phyloP scores from a whole-genome alignment of 2,329 filamentous ascomycete species.

The Fusarium clavum region DNA sequence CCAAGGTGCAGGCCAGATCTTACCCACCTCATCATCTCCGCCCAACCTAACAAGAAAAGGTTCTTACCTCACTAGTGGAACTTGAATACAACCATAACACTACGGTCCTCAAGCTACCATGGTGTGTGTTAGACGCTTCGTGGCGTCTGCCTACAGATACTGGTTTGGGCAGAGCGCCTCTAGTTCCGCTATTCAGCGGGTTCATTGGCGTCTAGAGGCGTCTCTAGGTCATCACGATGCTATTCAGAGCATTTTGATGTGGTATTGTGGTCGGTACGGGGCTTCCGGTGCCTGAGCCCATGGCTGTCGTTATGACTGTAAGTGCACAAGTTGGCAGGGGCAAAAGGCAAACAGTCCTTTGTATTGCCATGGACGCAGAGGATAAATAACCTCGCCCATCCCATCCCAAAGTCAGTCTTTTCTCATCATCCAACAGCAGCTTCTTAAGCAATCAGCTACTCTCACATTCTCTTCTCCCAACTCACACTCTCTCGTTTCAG shows the following conservation, averaged over 20 bases:
- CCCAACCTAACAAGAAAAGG: neutral
- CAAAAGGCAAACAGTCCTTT: neutral
- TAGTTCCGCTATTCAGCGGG: slow-evolving; percentile 3
- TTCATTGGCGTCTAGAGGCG: slow-evolving; percentile 11
- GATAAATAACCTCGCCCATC: slow-evolving; percentile 42
- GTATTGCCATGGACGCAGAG: neutral
- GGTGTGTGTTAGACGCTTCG: slow-evolving; percentile 15
- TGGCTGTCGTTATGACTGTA: neutral
- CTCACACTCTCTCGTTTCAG: slow-evolving; percentile 21
- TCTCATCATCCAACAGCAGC: slow-evolving; percentile 38
- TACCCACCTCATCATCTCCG: neutral
- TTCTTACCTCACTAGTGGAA: slow-evolving; percentile 2
- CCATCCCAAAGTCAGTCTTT: slow-evolving; percentile 6
- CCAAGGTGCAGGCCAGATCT: neutral
- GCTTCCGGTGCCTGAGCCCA: slow-evolving; percentile 28
- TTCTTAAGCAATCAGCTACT: slow-evolving; percentile 39
- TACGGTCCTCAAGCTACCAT: neutral
- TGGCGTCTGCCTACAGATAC: slow-evolving; percentile 36
- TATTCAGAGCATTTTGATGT: neutral
- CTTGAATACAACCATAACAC: neutral
- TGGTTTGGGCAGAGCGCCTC: slow-evolving; percentile 12
- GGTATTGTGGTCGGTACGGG: slow-evolving; percentile 33
- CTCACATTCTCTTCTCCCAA: slow-evolving; percentile 37
- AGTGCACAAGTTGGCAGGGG: slow-evolving; percentile 14
- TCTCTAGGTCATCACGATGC: slow-evolving; percentile 1